These are phyloP conservation scores for Eimeria falciformis DNA, from an alignment of 169 alveolate species.

Conservation along the genomic window DNA sequence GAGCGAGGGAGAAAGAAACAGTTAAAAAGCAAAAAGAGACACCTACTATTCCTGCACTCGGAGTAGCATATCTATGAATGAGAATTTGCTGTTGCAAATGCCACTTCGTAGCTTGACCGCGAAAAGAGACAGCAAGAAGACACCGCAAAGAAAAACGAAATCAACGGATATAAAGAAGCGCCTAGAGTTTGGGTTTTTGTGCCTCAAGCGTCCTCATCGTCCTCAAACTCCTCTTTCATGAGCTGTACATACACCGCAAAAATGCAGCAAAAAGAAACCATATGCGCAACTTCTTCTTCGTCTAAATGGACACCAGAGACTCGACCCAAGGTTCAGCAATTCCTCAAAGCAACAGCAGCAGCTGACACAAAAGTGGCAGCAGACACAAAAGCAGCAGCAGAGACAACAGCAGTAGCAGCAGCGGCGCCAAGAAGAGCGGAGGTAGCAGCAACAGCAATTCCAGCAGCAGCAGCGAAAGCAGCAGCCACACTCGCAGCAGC, in stretches of 20 bases:
- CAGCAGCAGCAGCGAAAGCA: neutral
- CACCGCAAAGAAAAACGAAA: neutral
- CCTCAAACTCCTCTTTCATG: conserved; percentile 38
- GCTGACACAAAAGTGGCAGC: neutral
- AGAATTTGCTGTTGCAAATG: too few species aligned
- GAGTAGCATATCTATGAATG: too few species aligned
- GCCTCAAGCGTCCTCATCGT: conserved; percentile 9
- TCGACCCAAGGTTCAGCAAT: too few species aligned
- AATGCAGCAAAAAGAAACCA: neutral
- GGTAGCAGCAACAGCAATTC: neutral
- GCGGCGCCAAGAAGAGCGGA: neutral
- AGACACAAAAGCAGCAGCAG: neutral
- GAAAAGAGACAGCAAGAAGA: neutral
- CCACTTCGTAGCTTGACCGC: too few species aligned
- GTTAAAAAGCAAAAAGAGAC: neutral
- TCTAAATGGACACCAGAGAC: neutral
- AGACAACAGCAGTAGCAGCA: neutral
- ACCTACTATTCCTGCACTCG: too few species aligned
- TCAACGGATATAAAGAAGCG: neutral
- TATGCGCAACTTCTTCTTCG: neutral
- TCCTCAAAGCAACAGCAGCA: too few species aligned
- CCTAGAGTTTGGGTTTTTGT: conserved; percentile 4
- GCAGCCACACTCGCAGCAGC: neutral
- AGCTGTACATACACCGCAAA: conserved; percentile 46
- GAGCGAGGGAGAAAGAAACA: neutral